Conservation (phyloP, 768 basidiomycete species). For the Trametes punicea region DNA sequence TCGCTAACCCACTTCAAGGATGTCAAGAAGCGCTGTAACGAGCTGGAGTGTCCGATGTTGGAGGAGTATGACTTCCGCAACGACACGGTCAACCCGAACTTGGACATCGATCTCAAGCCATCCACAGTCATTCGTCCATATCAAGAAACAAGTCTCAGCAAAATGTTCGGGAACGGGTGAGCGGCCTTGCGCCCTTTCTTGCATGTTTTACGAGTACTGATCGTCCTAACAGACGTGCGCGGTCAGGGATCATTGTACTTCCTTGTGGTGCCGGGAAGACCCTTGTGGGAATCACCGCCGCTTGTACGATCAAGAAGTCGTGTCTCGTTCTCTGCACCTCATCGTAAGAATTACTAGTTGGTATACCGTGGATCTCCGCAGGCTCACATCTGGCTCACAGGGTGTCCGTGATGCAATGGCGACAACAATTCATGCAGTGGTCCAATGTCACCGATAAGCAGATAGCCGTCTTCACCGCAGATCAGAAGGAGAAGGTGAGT, state of each 20-base stretch:
- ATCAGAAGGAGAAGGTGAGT: conserved; percentile 91
- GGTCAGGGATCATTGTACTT: conserved; percentile 96
- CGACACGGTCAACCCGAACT: conserved; percentile 91
- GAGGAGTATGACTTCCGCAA: conserved; percentile 99
- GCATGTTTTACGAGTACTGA: conserved; percentile 7
- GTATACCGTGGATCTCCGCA: neutral
- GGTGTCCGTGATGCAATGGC: conserved; percentile 98
- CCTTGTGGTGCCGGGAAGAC: conserved; percentile 99
- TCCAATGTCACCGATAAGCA: conserved; percentile 96
- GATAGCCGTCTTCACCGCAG: conserved; percentile 96
- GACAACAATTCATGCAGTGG: conserved; percentile 97
- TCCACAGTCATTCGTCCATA: conserved; percentile 97
- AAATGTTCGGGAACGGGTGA: conserved; percentile 99
- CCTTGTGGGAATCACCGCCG: conserved; percentile 98
- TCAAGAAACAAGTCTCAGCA: conserved; percentile 96
- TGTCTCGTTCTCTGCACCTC: conserved; percentile 97
- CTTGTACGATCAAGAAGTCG: conserved; percentile 99
- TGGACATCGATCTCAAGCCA: conserved; percentile 98
- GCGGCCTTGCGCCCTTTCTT: conserved; percentile 21
- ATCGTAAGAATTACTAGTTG: conserved; percentile 51
- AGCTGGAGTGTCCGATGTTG: conserved; percentile 95
- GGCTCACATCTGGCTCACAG: conserved; percentile 36
- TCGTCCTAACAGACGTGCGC: conserved; percentile 68
- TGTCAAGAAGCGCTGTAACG: conserved; percentile 95
- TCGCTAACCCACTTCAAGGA: conserved; percentile 47